Percentiles rank a stretch among this genome's conserved stretches.
Evolutionary conservation across 441 rosid genomes (phyloP).

Genomic region (Raphanus hybrid): DNA sequence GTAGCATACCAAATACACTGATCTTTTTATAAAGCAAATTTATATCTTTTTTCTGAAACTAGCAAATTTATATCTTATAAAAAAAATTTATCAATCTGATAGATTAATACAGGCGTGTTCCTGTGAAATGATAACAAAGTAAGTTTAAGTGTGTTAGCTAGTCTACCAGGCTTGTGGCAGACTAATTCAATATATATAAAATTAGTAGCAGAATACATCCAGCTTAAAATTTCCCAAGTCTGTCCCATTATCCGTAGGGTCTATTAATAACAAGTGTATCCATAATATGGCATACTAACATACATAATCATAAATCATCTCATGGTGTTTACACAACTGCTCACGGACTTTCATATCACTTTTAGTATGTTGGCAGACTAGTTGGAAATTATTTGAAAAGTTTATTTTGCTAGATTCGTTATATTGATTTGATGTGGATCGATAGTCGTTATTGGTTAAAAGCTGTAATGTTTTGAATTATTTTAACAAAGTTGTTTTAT

Average conservation of each 20-base stretch:
- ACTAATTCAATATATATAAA: not conserved
- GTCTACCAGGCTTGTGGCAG: not conserved
- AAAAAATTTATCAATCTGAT: not conserved
- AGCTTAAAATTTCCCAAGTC: no score
- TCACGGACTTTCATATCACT: not conserved
- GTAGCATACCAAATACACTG: slow-evolving; percentile 26
- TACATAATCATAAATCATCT: not conserved
- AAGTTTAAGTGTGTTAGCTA: not conserved
- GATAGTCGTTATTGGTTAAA: slow-evolving; percentile 3
- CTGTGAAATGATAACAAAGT: not conserved
- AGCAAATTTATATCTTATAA: not conserved
- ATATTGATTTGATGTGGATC: slow-evolving; percentile 9
- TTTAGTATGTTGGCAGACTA: slow-evolving; percentile 2
- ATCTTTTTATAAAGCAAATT: slow-evolving; percentile 9
- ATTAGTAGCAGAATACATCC: not conserved
- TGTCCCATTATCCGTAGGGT: no score
- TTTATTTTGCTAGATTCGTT: not conserved
- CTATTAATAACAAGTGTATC: not conserved
- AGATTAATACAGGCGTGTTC: no score
- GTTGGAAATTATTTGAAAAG: slow-evolving; percentile 1
- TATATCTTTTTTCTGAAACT: not conserved
- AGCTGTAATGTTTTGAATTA: slow-evolving; percentile 8
- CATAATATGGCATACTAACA: not conserved
- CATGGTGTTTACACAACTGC: not conserved
- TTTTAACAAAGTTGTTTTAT: slow-evolving; percentile 8